phyloP scores from a whole-genome alignment of 73 alveolate species.

The Breviolum minutum region DNA sequence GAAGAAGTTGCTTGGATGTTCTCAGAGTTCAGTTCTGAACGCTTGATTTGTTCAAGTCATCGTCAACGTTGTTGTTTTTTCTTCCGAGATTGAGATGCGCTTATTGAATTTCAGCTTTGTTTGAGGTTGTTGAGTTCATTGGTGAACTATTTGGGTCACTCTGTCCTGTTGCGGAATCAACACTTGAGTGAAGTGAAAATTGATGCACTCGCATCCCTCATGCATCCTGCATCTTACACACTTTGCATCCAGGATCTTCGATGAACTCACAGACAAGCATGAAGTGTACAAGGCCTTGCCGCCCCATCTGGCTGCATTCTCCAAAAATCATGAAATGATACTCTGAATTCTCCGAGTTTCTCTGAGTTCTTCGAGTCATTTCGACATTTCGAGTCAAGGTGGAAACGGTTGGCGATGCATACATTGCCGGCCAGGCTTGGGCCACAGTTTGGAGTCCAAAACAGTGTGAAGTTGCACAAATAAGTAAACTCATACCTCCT shows the following conservation, averaged over 20 bases:
- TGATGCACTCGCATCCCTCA: too few species aligned
- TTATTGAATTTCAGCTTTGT: neutral
- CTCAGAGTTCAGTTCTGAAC: neutral
- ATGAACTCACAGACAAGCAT: conserved; percentile 79
- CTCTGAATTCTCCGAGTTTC: neutral
- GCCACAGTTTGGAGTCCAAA: neutral
- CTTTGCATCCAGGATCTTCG: conserved; percentile 25
- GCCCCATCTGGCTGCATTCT: too few species aligned
- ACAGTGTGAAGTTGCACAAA: too few species aligned
- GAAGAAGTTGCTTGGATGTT: conserved; percentile 17
- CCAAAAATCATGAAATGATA: neutral
- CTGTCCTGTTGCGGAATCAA: neutral
- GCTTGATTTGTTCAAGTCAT: neutral
- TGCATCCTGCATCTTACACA: too few species aligned
- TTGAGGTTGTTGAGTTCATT: conserved; percentile 68
- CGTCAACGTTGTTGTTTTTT: too few species aligned
- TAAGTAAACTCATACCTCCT: too few species aligned
- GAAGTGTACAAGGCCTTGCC: conserved; percentile 81
- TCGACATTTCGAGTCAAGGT: neutral
- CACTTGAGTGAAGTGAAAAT: too few species aligned
- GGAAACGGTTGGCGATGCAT: conserved; percentile 91
- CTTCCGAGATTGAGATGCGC: neutral
- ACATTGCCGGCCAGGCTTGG: conserved; percentile 82
- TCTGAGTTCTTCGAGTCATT: neutral
- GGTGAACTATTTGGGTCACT: conserved; percentile 87